Evolutionary conservation across 495 filamentous ascomycete genomes (phyloP).

Genomic region (Podospora anserina): DNA sequence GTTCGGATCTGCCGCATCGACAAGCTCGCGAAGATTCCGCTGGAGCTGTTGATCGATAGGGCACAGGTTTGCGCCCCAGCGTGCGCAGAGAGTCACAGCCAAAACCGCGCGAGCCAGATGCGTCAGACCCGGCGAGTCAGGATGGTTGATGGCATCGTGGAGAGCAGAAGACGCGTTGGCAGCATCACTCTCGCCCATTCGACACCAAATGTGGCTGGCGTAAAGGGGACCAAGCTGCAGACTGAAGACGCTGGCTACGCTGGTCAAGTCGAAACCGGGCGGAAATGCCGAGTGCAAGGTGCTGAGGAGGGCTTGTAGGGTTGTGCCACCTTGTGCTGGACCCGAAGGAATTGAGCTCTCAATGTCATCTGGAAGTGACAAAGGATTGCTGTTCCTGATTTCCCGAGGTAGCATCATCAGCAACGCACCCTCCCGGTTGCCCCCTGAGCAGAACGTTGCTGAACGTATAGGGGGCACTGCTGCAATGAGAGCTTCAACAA

Average conservation of each 20-base stretch:
- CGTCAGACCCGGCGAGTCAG: conserved; percentile 68
- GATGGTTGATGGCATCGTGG: conserved; percentile 64
- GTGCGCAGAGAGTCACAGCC: conserved; percentile 68
- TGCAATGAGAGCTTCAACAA: conserved; percentile 67
- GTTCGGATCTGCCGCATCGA: conserved; percentile 32
- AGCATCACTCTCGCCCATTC: conserved; percentile 41
- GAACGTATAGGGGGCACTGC: conserved; percentile 67
- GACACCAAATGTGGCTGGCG: conserved; percentile 45
- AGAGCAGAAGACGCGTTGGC: conserved; percentile 66
- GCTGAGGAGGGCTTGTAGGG: conserved; percentile 47
- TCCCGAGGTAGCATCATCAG: conserved; percentile 60
- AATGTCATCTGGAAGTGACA: conserved; percentile 41
- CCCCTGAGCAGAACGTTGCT: conserved; percentile 79
- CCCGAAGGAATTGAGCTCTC: conserved; percentile 1
- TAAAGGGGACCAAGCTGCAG: conserved; percentile 43
- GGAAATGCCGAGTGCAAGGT: conserved; percentile 56
- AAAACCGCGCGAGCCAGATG: conserved; percentile 70
- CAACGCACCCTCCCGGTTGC: conserved; percentile 78
- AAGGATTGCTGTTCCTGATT: conserved; percentile 61
- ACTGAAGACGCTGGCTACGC: conserved; percentile 42
- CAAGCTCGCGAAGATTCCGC: conserved; percentile 37
- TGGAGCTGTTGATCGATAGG: conserved; percentile 45
- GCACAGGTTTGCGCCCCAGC: conserved; percentile 67
- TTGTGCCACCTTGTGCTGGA: conserved; percentile 24
- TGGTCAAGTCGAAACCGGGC: conserved; percentile 47